phyloP scores from a whole-genome alignment of 176 grass and related monocot species.

The Oryza glaberrima region DNA sequence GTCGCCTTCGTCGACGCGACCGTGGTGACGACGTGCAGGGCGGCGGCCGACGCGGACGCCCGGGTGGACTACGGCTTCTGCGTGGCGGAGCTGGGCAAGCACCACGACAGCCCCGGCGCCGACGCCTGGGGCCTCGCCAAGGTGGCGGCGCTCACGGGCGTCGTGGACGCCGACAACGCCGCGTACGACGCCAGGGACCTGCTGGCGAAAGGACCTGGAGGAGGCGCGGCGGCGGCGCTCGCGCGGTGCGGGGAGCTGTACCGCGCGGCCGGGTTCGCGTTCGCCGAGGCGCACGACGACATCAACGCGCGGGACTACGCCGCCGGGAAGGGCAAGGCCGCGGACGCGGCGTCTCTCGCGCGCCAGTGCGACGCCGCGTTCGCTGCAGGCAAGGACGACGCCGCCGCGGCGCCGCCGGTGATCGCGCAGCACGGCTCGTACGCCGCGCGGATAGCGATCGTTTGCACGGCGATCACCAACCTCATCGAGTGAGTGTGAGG shows the following conservation, averaged over 20 bases:
- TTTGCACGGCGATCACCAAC: slow-evolving; percentile 49
- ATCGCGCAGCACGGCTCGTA: slow-evolving; percentile 27
- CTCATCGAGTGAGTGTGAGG: slow-evolving; percentile 42
- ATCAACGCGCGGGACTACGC: slow-evolving; percentile 42
- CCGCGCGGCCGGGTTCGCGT: slow-evolving; percentile 26
- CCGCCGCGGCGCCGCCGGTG: slow-evolving; percentile 18
- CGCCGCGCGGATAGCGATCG: slow-evolving; percentile 17
- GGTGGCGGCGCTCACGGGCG: slow-evolving; percentile 50
- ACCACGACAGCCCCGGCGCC: slow-evolving; percentile 51
- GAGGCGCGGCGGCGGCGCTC: slow-evolving; percentile 7
- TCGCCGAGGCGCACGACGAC: slow-evolving; percentile 46
- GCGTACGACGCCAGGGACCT: slow-evolving; percentile 35
- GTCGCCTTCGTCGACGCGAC: slow-evolving; percentile 20
- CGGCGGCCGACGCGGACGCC: slow-evolving; percentile 43
- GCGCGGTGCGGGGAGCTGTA: slow-evolving; percentile 36
- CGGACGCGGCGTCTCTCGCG: slow-evolving; percentile 31
- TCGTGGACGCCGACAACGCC: slow-evolving; percentile 14
- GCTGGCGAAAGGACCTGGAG: neutral
- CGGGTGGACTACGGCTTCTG: slow-evolving; percentile 61
- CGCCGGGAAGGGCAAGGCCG: slow-evolving; percentile 25
- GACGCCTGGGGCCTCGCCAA: slow-evolving; percentile 58
- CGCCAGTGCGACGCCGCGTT: slow-evolving; percentile 45
- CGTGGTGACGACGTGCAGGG: slow-evolving; percentile 51
- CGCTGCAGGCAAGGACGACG: slow-evolving; percentile 14
- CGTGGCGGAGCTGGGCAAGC: slow-evolving; percentile 45